Conservation (phyloP, 2,329 filamentous ascomycete genomes). For the Shiraia sp. region DNA sequence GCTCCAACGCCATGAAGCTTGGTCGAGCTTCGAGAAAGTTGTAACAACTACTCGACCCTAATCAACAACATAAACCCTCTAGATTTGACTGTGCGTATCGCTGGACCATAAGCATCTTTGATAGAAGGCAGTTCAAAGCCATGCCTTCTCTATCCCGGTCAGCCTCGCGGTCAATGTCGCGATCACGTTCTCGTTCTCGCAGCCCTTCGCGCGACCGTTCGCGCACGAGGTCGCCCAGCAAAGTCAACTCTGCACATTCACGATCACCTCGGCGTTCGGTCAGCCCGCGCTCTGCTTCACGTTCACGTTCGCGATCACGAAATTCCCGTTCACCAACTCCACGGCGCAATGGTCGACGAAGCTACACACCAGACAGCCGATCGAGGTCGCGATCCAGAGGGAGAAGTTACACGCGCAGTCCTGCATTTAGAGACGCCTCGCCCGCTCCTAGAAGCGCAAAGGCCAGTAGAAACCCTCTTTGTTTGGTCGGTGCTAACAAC, state of each 20-base stretch:
- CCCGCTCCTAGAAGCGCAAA: slow-evolving; percentile 45
- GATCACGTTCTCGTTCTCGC: slow-evolving; percentile 30
- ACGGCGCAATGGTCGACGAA: slow-evolving; percentile 44
- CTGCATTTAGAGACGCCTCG: slow-evolving; percentile 37
- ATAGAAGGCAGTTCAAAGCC: neutral
- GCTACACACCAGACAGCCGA: slow-evolving; percentile 34
- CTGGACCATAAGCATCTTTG: neutral
- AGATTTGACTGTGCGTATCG: neutral
- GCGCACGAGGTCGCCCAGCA: slow-evolving; percentile 33
- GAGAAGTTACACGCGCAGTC: slow-evolving; percentile 42
- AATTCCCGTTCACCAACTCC: slow-evolving; percentile 24
- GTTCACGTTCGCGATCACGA: slow-evolving; percentile 14
- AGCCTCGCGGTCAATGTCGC: slow-evolving; percentile 21
- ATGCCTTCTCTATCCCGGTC: slow-evolving; percentile 28
- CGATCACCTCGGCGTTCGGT: slow-evolving; percentile 43
- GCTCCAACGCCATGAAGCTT: neutral
- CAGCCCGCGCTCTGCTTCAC: slow-evolving; percentile 43
- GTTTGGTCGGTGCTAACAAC: slow-evolving; percentile 1
- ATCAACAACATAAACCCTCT: neutral
- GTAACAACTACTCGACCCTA: neutral
- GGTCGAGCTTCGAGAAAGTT: neutral
- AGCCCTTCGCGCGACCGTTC: slow-evolving; percentile 50
- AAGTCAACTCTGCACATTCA: slow-evolving; percentile 27
- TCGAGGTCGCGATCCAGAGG: slow-evolving; percentile 30
- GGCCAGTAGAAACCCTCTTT: slow-evolving; percentile 20